Evolutionary conservation across 305 asterid genomes (phyloP), one percentile per base, ranked within the genome.

Genomic region (Ruellia speciosa): DNA sequence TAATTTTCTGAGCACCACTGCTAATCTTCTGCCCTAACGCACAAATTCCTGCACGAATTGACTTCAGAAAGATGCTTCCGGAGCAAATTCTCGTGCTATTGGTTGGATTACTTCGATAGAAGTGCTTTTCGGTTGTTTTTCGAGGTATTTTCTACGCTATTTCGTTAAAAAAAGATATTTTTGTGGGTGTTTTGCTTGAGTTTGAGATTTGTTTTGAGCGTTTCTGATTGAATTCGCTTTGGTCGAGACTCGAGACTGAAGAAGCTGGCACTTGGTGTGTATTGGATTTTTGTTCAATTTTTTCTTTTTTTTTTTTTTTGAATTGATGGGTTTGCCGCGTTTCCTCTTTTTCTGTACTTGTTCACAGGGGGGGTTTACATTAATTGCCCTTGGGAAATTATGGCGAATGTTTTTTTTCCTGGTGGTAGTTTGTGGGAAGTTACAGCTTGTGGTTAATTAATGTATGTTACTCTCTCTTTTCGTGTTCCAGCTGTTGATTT

Each of bases 371-470:
- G 19, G 70, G 60, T 43, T 54, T 34, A 60, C 24, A 55, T 50
- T 40, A 31, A 47, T 54, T 41, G 2, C 3, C 31, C 31, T 68
- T 4, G 43, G 33, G 47, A 12, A 45, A 6, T 49, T 59, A 19
- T 14, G 63, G 56, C 49, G 52, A 15, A 19, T 31, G 49, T 52
- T 45, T 3, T 9, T 7, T 45, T 3, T 9, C 3, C 14, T 49
- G 31, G 2, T 12, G 10, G 6, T 39, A 39, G 14, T 11, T 19
- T 16, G 55, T 24, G 24, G 54, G 64, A 9, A 41, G 14, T 31
- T 35, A 24, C 64, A 52, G 41, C 41, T 10, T 51, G 14, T 40
- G 15, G 14, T 64, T 70, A 17, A 60, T 66, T 70, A 67, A 7
- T 49, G 10, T 40, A 62, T 57, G 46, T 54, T 45, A 41, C 31